These are phyloP conservation scores for Fusarium torulosum DNA, from an alignment of 2,329 filamentous ascomycete genomes.

Conservation along the genomic window DNA sequence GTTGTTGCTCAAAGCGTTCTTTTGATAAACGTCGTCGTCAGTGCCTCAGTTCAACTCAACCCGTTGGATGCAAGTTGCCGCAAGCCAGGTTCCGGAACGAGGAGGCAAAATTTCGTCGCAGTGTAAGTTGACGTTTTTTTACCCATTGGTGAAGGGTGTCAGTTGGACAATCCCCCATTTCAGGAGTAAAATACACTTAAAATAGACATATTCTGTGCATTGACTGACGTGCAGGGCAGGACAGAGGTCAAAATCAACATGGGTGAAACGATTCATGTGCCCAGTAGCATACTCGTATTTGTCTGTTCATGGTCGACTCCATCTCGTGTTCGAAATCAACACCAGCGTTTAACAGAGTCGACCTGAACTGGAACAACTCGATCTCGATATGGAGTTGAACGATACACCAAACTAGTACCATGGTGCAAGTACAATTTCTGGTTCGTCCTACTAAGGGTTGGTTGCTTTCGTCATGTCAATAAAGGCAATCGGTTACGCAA, in stretches of 20 bases:
- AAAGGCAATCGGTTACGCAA: conserved; percentile 4
- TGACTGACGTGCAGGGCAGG: conserved; percentile 12
- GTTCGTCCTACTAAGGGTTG: conserved; percentile 5
- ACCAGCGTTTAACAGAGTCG: conserved; percentile 1
- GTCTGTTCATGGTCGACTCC: not conserved
- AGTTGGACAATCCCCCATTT: conserved; percentile 18
- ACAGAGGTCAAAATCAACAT: conserved; percentile 14
- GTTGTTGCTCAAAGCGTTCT: conserved; percentile 32
- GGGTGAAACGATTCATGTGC: conserved; percentile 14
- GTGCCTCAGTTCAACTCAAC: conserved; percentile 6
- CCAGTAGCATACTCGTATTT: conserved; percentile 13
- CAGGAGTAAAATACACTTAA: conserved; percentile 5
- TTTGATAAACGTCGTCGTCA: conserved; percentile 24
- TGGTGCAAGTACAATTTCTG: not conserved
- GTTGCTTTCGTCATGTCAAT: not conserved
- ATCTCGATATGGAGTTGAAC: conserved; percentile 10
- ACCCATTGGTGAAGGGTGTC: conserved; percentile 18
- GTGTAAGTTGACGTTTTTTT: not conserved
- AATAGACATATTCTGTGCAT: conserved; percentile 21
- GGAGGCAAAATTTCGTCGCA: not conserved
- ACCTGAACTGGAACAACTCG: conserved; percentile 10
- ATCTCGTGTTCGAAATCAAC: conserved; percentile 17
- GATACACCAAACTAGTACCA: conserved; percentile 6
- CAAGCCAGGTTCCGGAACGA: not conserved
- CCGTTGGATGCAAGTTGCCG: conserved; percentile 22